These are phyloP conservation scores for Termitomyces titanicus DNA, from an alignment of 768 basidiomycete genomes.

Conservation along the genomic window DNA sequence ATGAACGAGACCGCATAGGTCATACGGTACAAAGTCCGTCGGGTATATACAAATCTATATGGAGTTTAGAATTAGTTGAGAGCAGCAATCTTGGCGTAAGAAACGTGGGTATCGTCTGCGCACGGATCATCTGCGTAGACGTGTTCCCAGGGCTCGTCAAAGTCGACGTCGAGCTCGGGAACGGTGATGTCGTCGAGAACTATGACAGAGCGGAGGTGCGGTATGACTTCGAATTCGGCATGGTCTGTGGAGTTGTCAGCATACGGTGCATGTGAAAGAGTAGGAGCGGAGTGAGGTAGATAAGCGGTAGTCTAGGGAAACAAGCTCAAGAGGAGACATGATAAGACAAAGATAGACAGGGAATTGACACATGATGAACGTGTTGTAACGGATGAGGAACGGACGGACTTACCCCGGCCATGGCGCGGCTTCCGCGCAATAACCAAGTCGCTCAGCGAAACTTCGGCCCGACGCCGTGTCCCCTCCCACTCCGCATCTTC, in stretches of 20 bases:
- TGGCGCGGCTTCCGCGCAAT: slow-evolving; percentile 36
- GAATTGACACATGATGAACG: too few relatives aligned
- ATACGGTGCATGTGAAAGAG: neutral
- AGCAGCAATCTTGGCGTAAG: slow-evolving; percentile 39
- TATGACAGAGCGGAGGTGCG: slow-evolving; percentile 51
- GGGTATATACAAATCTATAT: too few relatives aligned
- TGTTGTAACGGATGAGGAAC: too few relatives aligned
- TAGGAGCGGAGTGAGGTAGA: too few relatives aligned
- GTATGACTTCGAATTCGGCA: slow-evolving; percentile 58
- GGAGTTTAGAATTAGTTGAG: slow-evolving; percentile 15
- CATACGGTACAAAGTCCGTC: too few relatives aligned
- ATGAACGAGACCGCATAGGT: too few relatives aligned
- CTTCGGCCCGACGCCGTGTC: slow-evolving; percentile 7
- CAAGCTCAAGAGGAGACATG: too few relatives aligned
- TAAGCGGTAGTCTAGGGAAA: neutral
- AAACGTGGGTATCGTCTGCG: slow-evolving; percentile 37
- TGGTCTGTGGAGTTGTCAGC: slow-evolving; percentile 26
- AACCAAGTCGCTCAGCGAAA: slow-evolving; percentile 20
- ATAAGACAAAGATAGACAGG: too few relatives aligned
- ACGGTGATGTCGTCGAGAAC: slow-evolving; percentile 46
- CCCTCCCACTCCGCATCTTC: neutral
- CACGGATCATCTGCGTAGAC: slow-evolving; percentile 39
- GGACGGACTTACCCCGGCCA: slow-evolving; percentile 32
- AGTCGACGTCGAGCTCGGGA: slow-evolving; percentile 33
- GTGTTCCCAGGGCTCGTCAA: slow-evolving; percentile 62